Evolutionary conservation across 23 red algal genomes (phyloP).

Genomic region (Gracilaria caudata): DNA sequence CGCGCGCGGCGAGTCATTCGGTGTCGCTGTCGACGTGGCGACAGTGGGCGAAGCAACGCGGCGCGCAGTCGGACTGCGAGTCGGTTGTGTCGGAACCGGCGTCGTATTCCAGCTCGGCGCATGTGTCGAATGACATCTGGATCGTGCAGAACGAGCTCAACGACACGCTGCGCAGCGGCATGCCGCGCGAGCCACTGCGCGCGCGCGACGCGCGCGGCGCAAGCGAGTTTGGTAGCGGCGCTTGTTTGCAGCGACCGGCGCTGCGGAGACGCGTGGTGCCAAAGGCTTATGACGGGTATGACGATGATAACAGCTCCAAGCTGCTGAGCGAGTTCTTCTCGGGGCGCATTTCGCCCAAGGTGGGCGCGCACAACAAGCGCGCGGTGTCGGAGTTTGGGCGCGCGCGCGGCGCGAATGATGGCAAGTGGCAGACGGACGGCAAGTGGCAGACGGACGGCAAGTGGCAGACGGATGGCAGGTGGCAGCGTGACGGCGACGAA

Average conservation of each 20-base stretch:
- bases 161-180: too few species aligned
- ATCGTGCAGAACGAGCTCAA: conserved; percentile 42
- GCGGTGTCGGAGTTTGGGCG: conserved; percentile 20
- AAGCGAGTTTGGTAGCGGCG: neutral
- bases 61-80: conserved; percentile 20
- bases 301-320: conserved; percentile 25
- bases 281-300: neutral
- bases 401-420: neutral
- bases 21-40: neutral
- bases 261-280: conserved; percentile 1
- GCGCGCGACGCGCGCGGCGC: neutral
- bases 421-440: neutral
- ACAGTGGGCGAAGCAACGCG: conserved; percentile 9
- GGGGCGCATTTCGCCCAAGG: neutral
- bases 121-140: conserved; percentile 57
- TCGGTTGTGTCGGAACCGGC: conserved; percentile 50
- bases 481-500: neutral
- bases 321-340: conserved; percentile 41
- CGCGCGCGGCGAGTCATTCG: conserved; percentile 2
- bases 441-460: neutral
- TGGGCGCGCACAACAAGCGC: conserved; percentile 11
- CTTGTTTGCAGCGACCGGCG: neutral
- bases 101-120: conserved; percentile 57
- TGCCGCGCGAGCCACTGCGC: neutral
- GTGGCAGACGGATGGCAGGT: too few species aligned